Evolutionary conservation across 2,329 filamentous ascomycete species (phyloP).

Genomic region (Penicillium sp.): DNA sequence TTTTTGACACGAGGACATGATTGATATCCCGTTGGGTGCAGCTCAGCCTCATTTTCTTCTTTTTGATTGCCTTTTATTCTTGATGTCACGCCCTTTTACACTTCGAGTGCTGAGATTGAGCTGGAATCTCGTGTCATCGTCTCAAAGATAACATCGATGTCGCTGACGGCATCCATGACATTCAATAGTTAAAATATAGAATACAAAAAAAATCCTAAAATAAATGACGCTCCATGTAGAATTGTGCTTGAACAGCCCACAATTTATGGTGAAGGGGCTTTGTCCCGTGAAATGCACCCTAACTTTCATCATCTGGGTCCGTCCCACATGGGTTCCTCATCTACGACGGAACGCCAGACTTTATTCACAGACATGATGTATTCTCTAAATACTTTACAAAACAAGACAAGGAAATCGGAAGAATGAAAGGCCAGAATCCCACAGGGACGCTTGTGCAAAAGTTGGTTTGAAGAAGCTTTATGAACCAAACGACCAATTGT

Average conservation of each 20-base stretch:
- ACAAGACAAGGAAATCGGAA: conserved; percentile 15
- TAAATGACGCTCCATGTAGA: neutral
- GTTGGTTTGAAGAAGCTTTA: conserved; percentile 10
- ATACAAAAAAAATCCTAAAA: conserved; percentile 13
- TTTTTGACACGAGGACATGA: neutral
- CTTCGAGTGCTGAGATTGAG: conserved; percentile 8
- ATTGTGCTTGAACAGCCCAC: neutral
- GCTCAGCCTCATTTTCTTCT: conserved; percentile 7
- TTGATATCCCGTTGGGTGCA: conserved; percentile 7
- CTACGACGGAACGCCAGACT: neutral
- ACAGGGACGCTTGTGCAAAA: conserved; percentile 16
- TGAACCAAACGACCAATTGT: conserved; percentile 2
- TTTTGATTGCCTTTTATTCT: neutral
- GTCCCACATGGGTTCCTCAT: no score
- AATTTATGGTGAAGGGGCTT: no score
- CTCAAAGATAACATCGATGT: conserved; percentile 5
- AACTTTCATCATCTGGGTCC: no score
- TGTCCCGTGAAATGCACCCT: no score
- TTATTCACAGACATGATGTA: conserved; percentile 1
- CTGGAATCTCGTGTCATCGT: conserved; percentile 3
- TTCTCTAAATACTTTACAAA: conserved; percentile 20
- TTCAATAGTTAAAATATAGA: conserved; percentile 1
- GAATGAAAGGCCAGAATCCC: conserved; percentile 15
- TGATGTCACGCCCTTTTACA: conserved; percentile 6
- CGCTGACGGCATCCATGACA: conserved; percentile 10